Evolutionary conservation across 495 filamentous ascomycete genomes (phyloP).

Genomic region (Annulohypoxylon bovei): DNA sequence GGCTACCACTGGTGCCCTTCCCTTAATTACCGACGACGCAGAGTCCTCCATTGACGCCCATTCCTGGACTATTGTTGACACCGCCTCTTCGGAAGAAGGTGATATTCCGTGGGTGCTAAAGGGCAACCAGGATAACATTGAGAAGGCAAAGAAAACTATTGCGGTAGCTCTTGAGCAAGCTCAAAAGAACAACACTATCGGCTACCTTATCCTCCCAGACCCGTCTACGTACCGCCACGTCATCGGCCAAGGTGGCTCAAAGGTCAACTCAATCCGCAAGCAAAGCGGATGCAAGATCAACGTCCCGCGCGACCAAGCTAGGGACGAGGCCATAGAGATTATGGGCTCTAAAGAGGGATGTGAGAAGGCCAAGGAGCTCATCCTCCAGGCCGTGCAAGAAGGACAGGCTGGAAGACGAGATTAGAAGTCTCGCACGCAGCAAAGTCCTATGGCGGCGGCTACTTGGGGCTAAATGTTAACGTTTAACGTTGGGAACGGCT

Average conservation of each 20-base stretch:
- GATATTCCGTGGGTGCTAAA: constrained; percentile 93
- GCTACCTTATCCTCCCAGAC: constrained; percentile 90
- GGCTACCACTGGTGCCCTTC: constrained; percentile 69
- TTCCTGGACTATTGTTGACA: constrained; percentile 82
- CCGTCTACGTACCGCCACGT: constrained; percentile 89
- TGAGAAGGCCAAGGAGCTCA: constrained; percentile 87
- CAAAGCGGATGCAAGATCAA: constrained; percentile 92
- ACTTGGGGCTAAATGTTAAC: background rate
- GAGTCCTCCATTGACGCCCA: constrained; percentile 68
- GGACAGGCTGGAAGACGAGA: constrained; percentile 49
- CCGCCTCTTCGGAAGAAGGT: constrained; percentile 65
- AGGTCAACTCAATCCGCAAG: constrained; percentile 91
- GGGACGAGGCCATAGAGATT: constrained; percentile 88
- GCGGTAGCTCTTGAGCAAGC: constrained; percentile 76
- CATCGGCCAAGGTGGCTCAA: constrained; percentile 86
- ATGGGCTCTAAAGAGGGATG: constrained; percentile 79
- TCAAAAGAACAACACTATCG: constrained; percentile 73
- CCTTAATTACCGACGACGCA: constrained; percentile 88
- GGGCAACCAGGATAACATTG: constrained; percentile 77
- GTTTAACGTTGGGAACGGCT: constrained; percentile 1
- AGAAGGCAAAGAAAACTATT: constrained; percentile 78
- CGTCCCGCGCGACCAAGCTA: constrained; percentile 82
- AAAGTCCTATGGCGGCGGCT: background rate
- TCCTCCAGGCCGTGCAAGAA: constrained; percentile 79
- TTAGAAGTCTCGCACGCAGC: constrained; percentile 27